A percentile compares a stretch with the other conserved stretches of the same genome.
Evolutionary conservation across 352 stramenopile species (phyloP).

Genomic region (Pythium pyrilobum): DNA sequence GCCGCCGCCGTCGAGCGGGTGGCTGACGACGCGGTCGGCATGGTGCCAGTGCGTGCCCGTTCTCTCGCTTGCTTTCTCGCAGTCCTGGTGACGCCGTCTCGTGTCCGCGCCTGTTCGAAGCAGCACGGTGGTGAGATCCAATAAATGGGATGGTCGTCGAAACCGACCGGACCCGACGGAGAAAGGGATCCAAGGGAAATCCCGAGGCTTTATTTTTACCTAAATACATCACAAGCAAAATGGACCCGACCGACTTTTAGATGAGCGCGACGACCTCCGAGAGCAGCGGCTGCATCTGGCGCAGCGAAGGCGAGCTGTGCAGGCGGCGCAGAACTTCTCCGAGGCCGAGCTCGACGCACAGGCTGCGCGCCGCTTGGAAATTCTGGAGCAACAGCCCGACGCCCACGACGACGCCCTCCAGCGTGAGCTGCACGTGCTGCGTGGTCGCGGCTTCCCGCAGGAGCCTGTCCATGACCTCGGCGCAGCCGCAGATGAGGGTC

Average conservation of each 20-base stretch:
- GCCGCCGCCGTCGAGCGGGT: background rate
- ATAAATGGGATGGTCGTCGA: too few species aligned
- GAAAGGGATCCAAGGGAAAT: too few species aligned
- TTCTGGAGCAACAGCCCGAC: slow-evolving; percentile 59
- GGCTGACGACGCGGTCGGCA: background rate
- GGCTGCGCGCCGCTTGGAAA: slow-evolving; percentile 47
- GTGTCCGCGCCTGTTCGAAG: too few species aligned
- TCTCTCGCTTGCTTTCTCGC: too few species aligned
- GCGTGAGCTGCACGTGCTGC: slow-evolving; percentile 30
- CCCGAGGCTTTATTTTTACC: slow-evolving; percentile 1
- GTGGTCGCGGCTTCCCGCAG: slow-evolving; percentile 23
- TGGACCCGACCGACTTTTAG: slow-evolving; percentile 22
- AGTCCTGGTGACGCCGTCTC: too few species aligned
- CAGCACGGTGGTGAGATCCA: too few species aligned
- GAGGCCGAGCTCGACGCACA: slow-evolving; percentile 62
- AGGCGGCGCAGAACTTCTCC: slow-evolving; percentile 57
- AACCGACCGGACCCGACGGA: too few species aligned
- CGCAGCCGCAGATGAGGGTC: slow-evolving; percentile 58
- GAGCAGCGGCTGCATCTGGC: slow-evolving; percentile 44
- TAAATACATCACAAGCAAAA: slow-evolving; percentile 9
- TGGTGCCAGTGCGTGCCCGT: background rate
- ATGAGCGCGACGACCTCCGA: slow-evolving; percentile 62
- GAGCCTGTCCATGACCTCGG: slow-evolving; percentile 67
- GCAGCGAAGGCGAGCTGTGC: slow-evolving; percentile 32
- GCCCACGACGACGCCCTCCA: slow-evolving; percentile 60